Evolutionary conservation across 441 rosid genomes (phyloP), one percentile per base, ranked within the genome.

Genomic region (Adansonia rubrostipa): DNA sequence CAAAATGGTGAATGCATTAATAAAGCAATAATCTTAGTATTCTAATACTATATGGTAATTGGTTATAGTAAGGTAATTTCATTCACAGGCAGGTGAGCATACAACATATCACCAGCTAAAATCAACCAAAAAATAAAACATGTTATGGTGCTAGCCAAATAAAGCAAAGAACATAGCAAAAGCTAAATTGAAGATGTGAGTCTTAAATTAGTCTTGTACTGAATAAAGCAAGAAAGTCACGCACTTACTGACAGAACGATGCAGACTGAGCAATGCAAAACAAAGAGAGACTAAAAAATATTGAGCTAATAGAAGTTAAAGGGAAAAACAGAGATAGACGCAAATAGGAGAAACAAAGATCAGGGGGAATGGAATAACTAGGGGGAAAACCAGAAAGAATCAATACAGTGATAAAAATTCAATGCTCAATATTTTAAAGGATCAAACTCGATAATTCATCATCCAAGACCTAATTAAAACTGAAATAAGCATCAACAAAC

Each of bases 1-100:
- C 51, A 11, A 73, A 57, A 76, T 63, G 71, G 9, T 71, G 51
- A 76, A 48, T 63, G 44, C 24, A 14, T 79, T 50, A 73, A 70
- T 22, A n/a, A 79, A 50, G 69, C 9, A 51, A 64, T 9, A 10
- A 48, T 62, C 11, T 28, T 48, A 72, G 24, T 0, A 76, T 3
- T 42, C 20, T 22, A 28, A 11, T 15, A 53, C 60, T 63, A 33
- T 4, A 45, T 74, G 77, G 54, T 11, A 19, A 42, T 40, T 57
- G 28, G 33, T 54, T 72, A 36, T 5, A 17, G 36, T 58, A 11
- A 73, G 11, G 42, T 3, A 20, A 57, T 36, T 72, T 54, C 68
- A 15, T 45, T 20, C 44, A 45, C 44, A 13, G 77, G 7, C 19
- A 58, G 19, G 51, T 72, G 20, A 14, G 67, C 66, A 73, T 6